A percentile compares a stretch with the other conserved stretches of the same genome.
Evolutionary conservation across 345 rosid genomes (phyloP).

Genomic region (Mercurialis annua): DNA sequence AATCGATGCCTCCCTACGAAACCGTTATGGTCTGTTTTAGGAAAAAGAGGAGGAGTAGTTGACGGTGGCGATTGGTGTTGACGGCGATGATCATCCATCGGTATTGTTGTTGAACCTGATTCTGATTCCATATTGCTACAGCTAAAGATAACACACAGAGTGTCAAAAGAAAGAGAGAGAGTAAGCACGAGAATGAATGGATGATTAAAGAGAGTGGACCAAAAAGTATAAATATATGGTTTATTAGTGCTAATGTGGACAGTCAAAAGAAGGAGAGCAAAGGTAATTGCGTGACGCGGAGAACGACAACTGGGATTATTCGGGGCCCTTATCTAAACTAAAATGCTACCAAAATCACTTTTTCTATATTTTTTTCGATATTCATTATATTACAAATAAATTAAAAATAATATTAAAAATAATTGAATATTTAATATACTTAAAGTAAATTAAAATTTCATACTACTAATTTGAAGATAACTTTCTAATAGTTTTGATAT

Average conservation of each 20-base stretch:
- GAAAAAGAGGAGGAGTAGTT: background rate
- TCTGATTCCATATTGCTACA: background rate
- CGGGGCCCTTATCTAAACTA: too few relatives aligned
- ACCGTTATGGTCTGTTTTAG: background rate
- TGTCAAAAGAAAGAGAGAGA: background rate
- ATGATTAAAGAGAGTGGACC: constrained; percentile 12
- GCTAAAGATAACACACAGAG: background rate
- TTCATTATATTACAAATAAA: too few relatives aligned
- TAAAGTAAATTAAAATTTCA: too few relatives aligned
- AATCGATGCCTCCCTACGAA: constrained; percentile 39
- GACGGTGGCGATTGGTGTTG: background rate
- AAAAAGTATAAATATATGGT: background rate
- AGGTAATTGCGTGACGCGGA: background rate
- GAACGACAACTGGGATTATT: too few relatives aligned
- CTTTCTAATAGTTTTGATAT: too few relatives aligned
- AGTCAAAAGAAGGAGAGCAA: background rate
- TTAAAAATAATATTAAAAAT: too few relatives aligned
- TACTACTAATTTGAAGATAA: too few relatives aligned
- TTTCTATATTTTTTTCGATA: too few relatives aligned
- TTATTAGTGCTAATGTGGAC: background rate
- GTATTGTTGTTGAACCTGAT: background rate
- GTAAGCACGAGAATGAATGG: background rate
- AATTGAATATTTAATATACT: too few relatives aligned
- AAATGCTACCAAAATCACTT: too few relatives aligned
- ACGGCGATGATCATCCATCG: background rate